Base-by-base conservation (phyloP, 2,329 filamentous ascomycete genomes). In the Nannizzia gypsea region DNA sequence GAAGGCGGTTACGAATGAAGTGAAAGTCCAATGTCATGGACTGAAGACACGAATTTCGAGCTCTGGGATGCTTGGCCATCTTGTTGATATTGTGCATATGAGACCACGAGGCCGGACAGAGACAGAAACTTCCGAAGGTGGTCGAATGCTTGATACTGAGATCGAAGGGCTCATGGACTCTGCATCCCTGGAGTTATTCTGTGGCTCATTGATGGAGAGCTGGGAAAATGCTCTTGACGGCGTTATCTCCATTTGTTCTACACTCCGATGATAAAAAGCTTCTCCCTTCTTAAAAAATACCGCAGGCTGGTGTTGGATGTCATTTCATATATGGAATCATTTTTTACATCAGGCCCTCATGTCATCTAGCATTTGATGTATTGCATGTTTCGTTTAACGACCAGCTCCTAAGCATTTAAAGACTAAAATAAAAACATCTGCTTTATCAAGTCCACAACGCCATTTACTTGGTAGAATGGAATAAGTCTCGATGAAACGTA, bases 141-240 rank as follows among this genome's bases (percentile, higher is more conserved):
- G 0, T 20, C 59, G 66, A 26, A 63, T 68, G 36, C 65, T 74
- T 34, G 67, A 66, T 28, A 60, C 60, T 2, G 67, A 71, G 57
- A 60, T 77, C 26, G 71, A 73, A 36, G 66, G 69, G 22, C 66
- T 71, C 31, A 63, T 75, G 40, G 74, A 74, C 58, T 67, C 68
- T 56, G 68, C 72, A 8, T 69, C 67, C 3, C 62, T 77, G 61
- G 76, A 77, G 64, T 59, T 76, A 20, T 73, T 76, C 64, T 75
- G 73, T 61, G 74, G 73, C n/a, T 67, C 69, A 34, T 65, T 78
- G 64, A 76, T 73, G 68, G 75, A 77, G 61, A 77, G 76, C 63
- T 78, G 76, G 76, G 74, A 77, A 55, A 75, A 77, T 59, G 74
- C 70, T 4, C 67, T 78, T 24, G 70, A 74, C 58, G 74, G 75